These are phyloP conservation scores for Pittosporum tobira DNA, from an alignment of 129 eudicot species.

Conservation along the genomic window DNA sequence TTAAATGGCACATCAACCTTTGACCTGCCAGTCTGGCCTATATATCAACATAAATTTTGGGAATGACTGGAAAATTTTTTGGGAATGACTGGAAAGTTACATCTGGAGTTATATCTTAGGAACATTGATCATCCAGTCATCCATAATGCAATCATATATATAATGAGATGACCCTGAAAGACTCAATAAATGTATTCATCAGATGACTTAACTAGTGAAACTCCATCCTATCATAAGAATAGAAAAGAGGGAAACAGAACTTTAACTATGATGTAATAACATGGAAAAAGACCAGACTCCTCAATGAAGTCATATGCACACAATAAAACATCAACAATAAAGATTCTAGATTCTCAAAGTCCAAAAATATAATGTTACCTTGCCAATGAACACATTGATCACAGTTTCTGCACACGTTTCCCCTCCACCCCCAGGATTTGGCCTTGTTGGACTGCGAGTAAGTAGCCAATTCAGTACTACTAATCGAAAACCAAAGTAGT, in stretches of 20 bases:
- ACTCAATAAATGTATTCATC: no score
- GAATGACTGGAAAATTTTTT: no score
- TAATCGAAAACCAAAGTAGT: constrained; percentile 4
- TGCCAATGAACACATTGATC: constrained; percentile 63
- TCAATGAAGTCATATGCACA: neutral
- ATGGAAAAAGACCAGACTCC: no score
- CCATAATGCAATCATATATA: neutral
- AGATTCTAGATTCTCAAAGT: neutral
- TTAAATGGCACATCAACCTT: no score
- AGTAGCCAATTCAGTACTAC: constrained; percentile 10
- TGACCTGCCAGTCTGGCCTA: no score
- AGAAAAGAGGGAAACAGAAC: no score
- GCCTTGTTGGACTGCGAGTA: constrained; percentile 67
- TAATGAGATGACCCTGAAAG: neutral
- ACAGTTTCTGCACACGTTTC: constrained; percentile 98
- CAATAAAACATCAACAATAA: neutral
- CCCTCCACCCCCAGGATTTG: constrained; percentile 85
- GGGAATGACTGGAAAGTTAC: no score
- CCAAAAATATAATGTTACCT: constrained; percentile 37
- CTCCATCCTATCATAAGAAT: no score
- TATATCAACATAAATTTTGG: no score
- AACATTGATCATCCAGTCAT: neutral
- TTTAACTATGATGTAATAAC: no score
- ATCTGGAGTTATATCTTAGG: no score
- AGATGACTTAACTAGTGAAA: no score